These are phyloP conservation scores for Leccinum variabile DNA, from an alignment of 1,284 basidiomycete genomes.

Conservation along the genomic window DNA sequence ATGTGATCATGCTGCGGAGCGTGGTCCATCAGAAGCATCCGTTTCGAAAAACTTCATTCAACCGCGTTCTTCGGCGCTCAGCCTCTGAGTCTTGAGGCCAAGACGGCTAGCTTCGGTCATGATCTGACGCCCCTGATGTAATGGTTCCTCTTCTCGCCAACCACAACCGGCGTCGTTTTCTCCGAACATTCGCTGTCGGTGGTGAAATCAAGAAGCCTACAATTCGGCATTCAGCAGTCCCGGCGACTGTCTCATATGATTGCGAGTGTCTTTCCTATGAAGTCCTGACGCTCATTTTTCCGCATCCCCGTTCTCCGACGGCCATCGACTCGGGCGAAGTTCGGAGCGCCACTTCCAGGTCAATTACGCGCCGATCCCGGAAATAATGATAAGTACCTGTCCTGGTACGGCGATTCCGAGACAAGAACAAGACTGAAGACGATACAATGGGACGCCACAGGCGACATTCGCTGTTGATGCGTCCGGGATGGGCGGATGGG, in stretches of 20 bases:
- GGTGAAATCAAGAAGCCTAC: constrained; percentile 5
- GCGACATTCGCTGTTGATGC: constrained; percentile 1
- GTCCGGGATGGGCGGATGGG: not conserved
- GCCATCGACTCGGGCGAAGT: not conserved
- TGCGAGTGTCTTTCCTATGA: not conserved
- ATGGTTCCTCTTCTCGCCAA: not conserved
- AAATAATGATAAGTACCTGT: not conserved
- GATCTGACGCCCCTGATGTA: not conserved
- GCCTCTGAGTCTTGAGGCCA: not conserved
- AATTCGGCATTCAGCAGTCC: constrained; percentile 15
- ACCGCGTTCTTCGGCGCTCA: not conserved
- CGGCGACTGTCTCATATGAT: constrained; percentile 6
- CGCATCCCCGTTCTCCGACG: not conserved
- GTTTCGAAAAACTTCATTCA: not conserved
- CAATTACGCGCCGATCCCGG: not conserved
- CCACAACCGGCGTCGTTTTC: constrained; percentile 8
- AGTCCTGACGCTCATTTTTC: not conserved
- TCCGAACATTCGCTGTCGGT: constrained; percentile 10
- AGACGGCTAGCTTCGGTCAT: not conserved
- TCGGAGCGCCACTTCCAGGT: not conserved
- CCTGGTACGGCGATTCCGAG: not conserved
- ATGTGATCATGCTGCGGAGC: not conserved
- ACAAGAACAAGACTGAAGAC: not conserved
- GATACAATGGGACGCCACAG: constrained; percentile 2
- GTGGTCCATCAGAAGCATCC: not conserved